Conservation (phyloP, 192 early-diverging fungal genomes). For the Chytriomyces confervae region DNA sequence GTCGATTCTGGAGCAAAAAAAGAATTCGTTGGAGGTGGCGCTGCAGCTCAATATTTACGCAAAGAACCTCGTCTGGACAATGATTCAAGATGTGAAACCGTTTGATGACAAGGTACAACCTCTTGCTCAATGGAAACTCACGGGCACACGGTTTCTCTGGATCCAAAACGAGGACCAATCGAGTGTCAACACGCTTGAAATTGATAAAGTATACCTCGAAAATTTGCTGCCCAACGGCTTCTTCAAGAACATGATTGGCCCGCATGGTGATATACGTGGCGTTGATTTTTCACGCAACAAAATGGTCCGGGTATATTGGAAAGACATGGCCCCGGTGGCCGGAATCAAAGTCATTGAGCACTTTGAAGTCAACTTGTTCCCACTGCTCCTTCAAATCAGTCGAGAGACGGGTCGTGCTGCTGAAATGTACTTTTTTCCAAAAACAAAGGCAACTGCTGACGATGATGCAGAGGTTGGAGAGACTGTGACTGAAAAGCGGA, state of each 20-base stretch:
- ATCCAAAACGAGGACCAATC: conserved; percentile 88
- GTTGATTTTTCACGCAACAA: conserved; percentile 82
- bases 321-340: conserved; percentile 82
- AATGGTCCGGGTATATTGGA: conserved; percentile 86
- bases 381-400: conserved; percentile 81
- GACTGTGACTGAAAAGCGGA: background rate
- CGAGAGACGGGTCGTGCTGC: conserved; percentile 84
- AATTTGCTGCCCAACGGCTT: conserved; percentile 51
- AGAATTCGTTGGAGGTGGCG: conserved; percentile 61
- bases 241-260: conserved; percentile 52
- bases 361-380: conserved; percentile 80
- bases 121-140: conserved; percentile 74
- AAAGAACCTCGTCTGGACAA: conserved; percentile 74
- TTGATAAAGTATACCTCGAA: conserved; percentile 73
- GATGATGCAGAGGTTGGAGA: background rate
- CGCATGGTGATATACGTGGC: conserved; percentile 51
- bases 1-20: conserved; percentile 57
- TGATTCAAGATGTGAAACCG: conserved; percentile 65
- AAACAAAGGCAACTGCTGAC: conserved; percentile 39
- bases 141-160: conserved; percentile 68
- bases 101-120: conserved; percentile 65
- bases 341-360: conserved; percentile 91
- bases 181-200: conserved; percentile 72
- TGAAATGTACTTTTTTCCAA: conserved; percentile 83
- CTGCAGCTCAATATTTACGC: conserved; percentile 61